Evolutionary conservation across 768 basidiomycete species (phyloP).

Genomic region (Dentipellis fragilis): DNA sequence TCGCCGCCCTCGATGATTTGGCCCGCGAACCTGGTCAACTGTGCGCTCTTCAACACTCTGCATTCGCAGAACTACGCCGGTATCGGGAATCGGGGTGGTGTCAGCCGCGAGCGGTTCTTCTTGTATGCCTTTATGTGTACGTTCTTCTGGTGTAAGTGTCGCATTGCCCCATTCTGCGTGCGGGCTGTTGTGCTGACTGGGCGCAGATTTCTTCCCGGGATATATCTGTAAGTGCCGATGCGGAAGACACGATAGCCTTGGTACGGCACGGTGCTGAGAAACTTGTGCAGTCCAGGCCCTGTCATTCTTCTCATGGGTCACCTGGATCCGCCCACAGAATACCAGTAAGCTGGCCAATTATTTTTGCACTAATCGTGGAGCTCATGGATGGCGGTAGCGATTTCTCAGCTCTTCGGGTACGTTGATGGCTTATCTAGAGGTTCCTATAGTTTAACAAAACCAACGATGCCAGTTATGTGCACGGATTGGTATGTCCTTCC

Average conservation of each 20-base stretch:
- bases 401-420: slow-evolving; percentile 2
- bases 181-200: slow-evolving; percentile 13
- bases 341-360: not conserved
- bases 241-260: too few relatives aligned
- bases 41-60: slow-evolving; percentile 35
- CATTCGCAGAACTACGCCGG: slow-evolving; percentile 29
- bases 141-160: slow-evolving; percentile 36
- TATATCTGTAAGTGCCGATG: slow-evolving; percentile 9
- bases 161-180: slow-evolving; percentile 70
- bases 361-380: not conserved
- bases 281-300: not conserved
- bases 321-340: slow-evolving; percentile 82
- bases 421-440: not conserved
- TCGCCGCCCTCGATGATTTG: slow-evolving; percentile 34
- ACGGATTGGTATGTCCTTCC: not conserved
- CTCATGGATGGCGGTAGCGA: not conserved
- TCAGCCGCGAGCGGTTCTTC: slow-evolving; percentile 46
- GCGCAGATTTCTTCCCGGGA: not conserved
- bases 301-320: slow-evolving; percentile 66
- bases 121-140: slow-evolving; percentile 27
- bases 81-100: slow-evolving; percentile 31
- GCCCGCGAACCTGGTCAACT: slow-evolving; percentile 31
- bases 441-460: not conserved
- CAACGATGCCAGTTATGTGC: not conserved
- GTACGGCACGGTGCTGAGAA: too few relatives aligned